These are phyloP conservation scores for Moesziomyces aphidis DNA, from an alignment of 1,284 basidiomycete genomes.

Conservation along the genomic window DNA sequence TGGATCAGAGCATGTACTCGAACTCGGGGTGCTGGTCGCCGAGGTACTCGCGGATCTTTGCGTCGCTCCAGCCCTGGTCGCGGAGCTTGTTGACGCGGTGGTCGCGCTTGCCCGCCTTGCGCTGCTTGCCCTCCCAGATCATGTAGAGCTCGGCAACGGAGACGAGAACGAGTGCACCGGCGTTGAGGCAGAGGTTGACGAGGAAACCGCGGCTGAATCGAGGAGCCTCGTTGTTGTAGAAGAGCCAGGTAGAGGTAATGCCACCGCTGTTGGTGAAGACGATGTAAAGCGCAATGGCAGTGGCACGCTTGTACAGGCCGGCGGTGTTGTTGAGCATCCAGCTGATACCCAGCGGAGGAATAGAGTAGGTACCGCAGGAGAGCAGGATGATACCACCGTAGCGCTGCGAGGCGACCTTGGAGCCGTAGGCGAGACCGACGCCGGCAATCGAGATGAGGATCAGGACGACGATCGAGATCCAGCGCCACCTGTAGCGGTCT, in stretches of 20 bases:
- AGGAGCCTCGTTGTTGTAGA: slow-evolving; percentile 46
- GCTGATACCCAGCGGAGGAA: slow-evolving; percentile 46
- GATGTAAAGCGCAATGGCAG: slow-evolving; percentile 52
- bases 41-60: slow-evolving; percentile 53
- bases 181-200: slow-evolving; percentile 51
- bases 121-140: slow-evolving; percentile 44
- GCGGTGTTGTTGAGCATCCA: slow-evolving; percentile 55
- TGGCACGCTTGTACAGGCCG: slow-evolving; percentile 59
- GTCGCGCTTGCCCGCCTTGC: slow-evolving; percentile 51
- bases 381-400: slow-evolving; percentile 61
- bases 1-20: slow-evolving; percentile 38
- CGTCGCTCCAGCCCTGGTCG: slow-evolving; percentile 43
- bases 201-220: slow-evolving; percentile 48
- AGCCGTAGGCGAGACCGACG: slow-evolving; percentile 49
- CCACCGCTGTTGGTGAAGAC: slow-evolving; percentile 59
- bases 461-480: slow-evolving; percentile 35
- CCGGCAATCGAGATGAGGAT: slow-evolving; percentile 51
- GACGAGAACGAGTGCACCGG: slow-evolving; percentile 38
- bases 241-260: slow-evolving; percentile 55
- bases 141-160: slow-evolving; percentile 49
- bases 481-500: slow-evolving; percentile 52
- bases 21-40: slow-evolving; percentile 62
- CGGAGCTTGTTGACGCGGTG: slow-evolving; percentile 42
- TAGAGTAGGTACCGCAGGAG: slow-evolving; percentile 48
- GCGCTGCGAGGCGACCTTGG: slow-evolving; percentile 19